A percentile compares a stretch with the other conserved stretches of the same genome.
Conservation (phyloP, 495 filamentous ascomycete species). For the Trichocladium uniseriatum region DNA sequence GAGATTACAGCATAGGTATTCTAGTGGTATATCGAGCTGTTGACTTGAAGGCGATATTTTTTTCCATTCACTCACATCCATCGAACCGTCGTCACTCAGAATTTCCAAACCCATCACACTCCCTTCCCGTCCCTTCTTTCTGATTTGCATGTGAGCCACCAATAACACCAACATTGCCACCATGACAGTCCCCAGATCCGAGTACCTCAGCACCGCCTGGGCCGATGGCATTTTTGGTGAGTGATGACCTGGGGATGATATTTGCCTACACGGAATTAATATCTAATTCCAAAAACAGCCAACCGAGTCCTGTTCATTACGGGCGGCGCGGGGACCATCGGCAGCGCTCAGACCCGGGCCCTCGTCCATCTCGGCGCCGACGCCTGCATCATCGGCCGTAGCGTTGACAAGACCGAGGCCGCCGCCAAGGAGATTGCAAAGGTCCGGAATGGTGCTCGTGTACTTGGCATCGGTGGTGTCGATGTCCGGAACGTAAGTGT, state of each 20-base stretch:
- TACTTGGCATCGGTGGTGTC: conserved; percentile 73
- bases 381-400: conserved; percentile 87
- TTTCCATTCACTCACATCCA: no score
- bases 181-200: conserved; percentile 60
- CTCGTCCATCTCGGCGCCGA: conserved; percentile 86
- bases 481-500: conserved; percentile 60
- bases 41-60: no score
- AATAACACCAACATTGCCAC: no score
- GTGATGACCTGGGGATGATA: no score
- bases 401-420: conserved; percentile 75
- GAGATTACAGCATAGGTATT: no score
- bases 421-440: conserved; percentile 74
- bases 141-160: no score
- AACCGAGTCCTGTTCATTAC: conserved; percentile 94
- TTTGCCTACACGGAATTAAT: no score
- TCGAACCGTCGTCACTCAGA: no score
- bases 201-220: conserved; percentile 76
- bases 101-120: no score
- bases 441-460: conserved; percentile 64
- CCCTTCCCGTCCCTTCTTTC: neutral
- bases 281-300: conserved; percentile 33
- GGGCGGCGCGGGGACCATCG: conserved; percentile 87
- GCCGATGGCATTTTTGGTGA: conserved; percentile 75
- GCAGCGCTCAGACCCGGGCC: conserved; percentile 84
- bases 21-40: no score